Evolutionary conservation across 768 basidiomycete species (phyloP), one percentile per base, ranked within the genome.

Genomic region (Sporobolomyces pararoseus): DNA sequence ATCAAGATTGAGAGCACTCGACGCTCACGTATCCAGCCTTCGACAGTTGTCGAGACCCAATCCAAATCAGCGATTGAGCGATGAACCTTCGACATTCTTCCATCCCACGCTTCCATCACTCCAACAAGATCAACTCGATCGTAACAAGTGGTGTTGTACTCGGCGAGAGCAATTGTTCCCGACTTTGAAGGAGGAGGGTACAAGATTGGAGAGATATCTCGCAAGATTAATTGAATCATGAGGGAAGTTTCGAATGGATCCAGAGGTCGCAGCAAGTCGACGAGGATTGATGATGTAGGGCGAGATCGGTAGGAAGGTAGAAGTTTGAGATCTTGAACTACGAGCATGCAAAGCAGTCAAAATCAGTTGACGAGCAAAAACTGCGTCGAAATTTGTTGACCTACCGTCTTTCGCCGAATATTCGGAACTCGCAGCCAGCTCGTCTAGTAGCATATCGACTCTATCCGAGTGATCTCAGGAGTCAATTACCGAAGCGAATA

Each of bases 151-250:
- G 83, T 81, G 74, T 89, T 86, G 80, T 84, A 86, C 63, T 83
- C 76, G 57, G 82, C 80, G 52, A 91, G 78, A 47, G 84, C 84
- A 31, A 27, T 82, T 74, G 84, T 83, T 77, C 84, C 83, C 27
- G 79, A 81, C 1, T 37, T 80, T 9, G 78, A 82, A 19, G 83
- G 83, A 0, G 88, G 80, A 4, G 90, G 88, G 72, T 89, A 89
- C 1, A 93, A 78, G 1, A 94, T 78, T 12, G 91, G 91, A 34
- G 87, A 84, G 0, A 97, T 80, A 78, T 97, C 93, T 71, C 89
- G 89, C 42, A 95, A 84, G 67, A 97, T 89, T 71, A 95, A 87
- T 76, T 97, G 93, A 0, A 89, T 88, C 55, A 94, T 81, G 70
- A 87, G 84, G 1, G 85, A 82, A 3, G 88, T 84, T 47, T 89